Base-by-base conservation (phyloP, 257 asterid species). In the Solanum chaucha region DNA sequence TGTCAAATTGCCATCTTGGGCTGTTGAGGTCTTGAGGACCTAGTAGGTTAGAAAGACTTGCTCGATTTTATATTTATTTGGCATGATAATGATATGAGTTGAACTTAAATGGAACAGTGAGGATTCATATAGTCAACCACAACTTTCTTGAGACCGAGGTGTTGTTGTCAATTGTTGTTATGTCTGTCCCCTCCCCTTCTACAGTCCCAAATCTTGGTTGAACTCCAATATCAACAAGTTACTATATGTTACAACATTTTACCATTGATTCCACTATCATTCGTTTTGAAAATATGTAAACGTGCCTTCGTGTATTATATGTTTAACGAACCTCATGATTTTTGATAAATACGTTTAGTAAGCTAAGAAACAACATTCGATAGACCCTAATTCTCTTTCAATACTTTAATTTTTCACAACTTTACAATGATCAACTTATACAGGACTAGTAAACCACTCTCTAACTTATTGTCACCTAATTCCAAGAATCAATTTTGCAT, bases 1-100 rank as follows among this genome's bases (percentile, higher is more conserved):
- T 38, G 10, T 38, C 10, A 38, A 38, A 38, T 38, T 38, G 41
- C 41, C 41, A 38, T 38, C 41, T 38, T 8, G 44, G 44, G 3
- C 44, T 38, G 44, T 38, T 8, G 10, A 38, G 44, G 44, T 38
- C 44, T 38, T 38, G 44, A 38, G 44, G 44, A 38, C 10, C 44
- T 38, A 8, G 44, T 38, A 38, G 44, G 99, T 96, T 87, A 85
- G 73, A 24, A 15, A 67, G 26, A n/a, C 15, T n/a, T n/a, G 26
- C 70, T 61, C 30, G 32, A 61, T n/a, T 61, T 46, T 46, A 46
- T 46, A 12, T 46, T 46, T 46, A 46, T 46, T 46, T 46, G 17
- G 55, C 13, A 2, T 46, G 15, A 46, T 46, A 12, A 46, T 46
- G 55, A 46, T 46, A 46, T 1, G 55, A 46, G 10, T 55, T 6